phyloP scores from a whole-genome alignment of 2,329 filamentous ascomycete species.

The Aspergillus novoparasiticus region DNA sequence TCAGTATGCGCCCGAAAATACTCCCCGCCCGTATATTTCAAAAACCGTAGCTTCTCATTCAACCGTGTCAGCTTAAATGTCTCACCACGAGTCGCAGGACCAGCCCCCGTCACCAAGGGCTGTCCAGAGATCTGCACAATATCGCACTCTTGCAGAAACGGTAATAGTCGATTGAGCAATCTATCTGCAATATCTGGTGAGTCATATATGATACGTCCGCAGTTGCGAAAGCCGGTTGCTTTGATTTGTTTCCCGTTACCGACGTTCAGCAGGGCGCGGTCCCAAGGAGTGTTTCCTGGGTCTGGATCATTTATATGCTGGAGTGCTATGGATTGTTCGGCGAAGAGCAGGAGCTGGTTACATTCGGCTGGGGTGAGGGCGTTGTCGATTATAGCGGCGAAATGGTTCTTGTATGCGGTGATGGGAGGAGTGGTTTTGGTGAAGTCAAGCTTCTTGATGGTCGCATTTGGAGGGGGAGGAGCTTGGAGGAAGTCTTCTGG shows the following conservation, averaged over 20 bases:
- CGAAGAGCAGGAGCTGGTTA: conserved; percentile 52
- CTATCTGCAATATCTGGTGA: conserved; percentile 61
- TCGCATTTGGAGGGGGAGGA: not conserved
- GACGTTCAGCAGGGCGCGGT: conserved; percentile 67
- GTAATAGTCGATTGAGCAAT: conserved; percentile 63
- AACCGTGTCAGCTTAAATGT: conserved; percentile 45
- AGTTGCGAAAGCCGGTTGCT: conserved; percentile 63
- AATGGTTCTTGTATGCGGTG: conserved; percentile 14
- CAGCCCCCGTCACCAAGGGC: conserved; percentile 48
- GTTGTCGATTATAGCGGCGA: conserved; percentile 17
- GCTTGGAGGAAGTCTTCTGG: not conserved
- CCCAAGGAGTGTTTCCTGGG: conserved; percentile 54
- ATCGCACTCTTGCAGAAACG: conserved; percentile 52
- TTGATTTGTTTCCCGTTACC: conserved; percentile 63
- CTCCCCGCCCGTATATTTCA: conserved; percentile 70
- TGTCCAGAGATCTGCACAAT: conserved; percentile 39
- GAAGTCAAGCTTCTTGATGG: conserved; percentile 14
- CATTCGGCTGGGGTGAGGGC: conserved; percentile 13
- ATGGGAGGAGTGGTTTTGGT: conserved; percentile 13
- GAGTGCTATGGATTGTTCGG: conserved; percentile 43
- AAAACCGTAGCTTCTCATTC: conserved; percentile 74
- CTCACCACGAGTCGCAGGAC: conserved; percentile 39
- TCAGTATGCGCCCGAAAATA: conserved; percentile 76
- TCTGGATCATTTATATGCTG: too few species aligned
- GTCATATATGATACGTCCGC: conserved; percentile 77